Evolutionary conservation across 176 grass and related monocot genomes (phyloP), one percentile per base, ranked within the genome.

Genomic region (Saccharum officinarum): DNA sequence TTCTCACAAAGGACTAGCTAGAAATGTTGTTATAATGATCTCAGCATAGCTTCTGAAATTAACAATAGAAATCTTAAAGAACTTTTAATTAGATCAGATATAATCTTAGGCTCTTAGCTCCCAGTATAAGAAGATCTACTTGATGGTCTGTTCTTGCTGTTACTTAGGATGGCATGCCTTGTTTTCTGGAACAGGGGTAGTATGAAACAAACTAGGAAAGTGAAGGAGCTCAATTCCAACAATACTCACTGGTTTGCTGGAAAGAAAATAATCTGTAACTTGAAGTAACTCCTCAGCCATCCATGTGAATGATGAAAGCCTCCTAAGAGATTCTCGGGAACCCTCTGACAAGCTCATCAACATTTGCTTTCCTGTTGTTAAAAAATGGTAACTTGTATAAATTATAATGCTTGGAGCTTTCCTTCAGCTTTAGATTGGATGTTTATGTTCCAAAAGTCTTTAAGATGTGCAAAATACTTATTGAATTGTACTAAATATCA

Each of bases 201-300:
- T 23, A 71, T 76, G 15, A 82, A 86, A 73, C 13, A 61, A 80
- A 63, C 25, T 4, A 71, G 31, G 47, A 6, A 70, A 57, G 31
- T 37, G 22, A 10, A 80, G 17, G 74, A 71, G 22, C 60, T 83
- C 50, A 87, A 80, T 68, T 89, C 50, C 57, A 69, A 78, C 76
- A 67, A 55, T 67, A 93, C 91, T 88, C 44, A 99, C 97, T 80
- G 90, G 91, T 71, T 89, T 94, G 73, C 79, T 94, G 10, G 90
- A 94, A 36, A 96, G 86, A 80, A 92, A 96, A 86, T 94, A 99
- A 76, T 99, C 90, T 47, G 92, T 99, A 36, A 99, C 97, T 92
- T 90, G 88, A 44, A 99, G 91, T 87, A 99, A 82, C 73, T 99
- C 97, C 67, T 99, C 92, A 79, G 97, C 97, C 97, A 99, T 99